Percentiles rank a stretch among this genome's conserved stretches.
These are phyloP conservation scores for Puccinia sorghi DNA, from an alignment of 1,284 basidiomycete species.

Conservation along the genomic window DNA sequence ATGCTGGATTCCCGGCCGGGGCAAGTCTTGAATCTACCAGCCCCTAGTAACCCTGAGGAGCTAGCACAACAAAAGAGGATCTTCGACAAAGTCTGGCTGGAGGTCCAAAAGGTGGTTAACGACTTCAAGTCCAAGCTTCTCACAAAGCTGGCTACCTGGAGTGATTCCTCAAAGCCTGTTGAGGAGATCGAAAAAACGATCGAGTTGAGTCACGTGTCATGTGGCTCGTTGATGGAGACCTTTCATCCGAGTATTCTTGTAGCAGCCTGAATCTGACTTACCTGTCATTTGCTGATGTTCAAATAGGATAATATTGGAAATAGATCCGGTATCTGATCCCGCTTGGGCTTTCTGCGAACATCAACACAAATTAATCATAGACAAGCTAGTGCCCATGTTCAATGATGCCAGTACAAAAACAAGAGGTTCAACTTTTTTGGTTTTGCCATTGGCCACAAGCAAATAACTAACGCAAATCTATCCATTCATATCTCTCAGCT, in stretches of 20 bases:
- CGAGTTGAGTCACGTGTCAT: slow-evolving; percentile 65
- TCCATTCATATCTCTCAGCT: slow-evolving; percentile 67
- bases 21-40: slow-evolving; percentile 66
- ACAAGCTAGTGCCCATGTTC: slow-evolving; percentile 73
- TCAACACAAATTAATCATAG: slow-evolving; percentile 81
- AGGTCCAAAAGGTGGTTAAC: slow-evolving; percentile 89
- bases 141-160: slow-evolving; percentile 74
- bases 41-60: slow-evolving; percentile 66
- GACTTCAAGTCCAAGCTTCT: slow-evolving; percentile 83
- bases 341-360: slow-evolving; percentile 92
- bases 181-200: slow-evolving; percentile 98
- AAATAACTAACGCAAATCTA: slow-evolving; percentile 56
- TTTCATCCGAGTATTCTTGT: not conserved
- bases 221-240: not conserved
- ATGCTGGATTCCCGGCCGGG: slow-evolving; percentile 82
- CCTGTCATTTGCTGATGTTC: slow-evolving; percentile 9
- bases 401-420: slow-evolving; percentile 65
- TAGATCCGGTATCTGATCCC: slow-evolving; percentile 78
- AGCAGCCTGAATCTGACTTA: not conserved
- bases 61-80: slow-evolving; percentile 80
- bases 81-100: slow-evolving; percentile 93
- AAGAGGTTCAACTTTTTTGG: slow-evolving; percentile 63
- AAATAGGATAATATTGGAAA: slow-evolving; percentile 66
- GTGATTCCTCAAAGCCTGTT: slow-evolving; percentile 64
- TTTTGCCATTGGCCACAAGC: slow-evolving; percentile 13